A percentile compares a stretch with the other conserved stretches of the same genome.
These are phyloP conservation scores for Cladosporium sp. DNA, from an alignment of 2,329 filamentous ascomycete species.

Conservation along the genomic window DNA sequence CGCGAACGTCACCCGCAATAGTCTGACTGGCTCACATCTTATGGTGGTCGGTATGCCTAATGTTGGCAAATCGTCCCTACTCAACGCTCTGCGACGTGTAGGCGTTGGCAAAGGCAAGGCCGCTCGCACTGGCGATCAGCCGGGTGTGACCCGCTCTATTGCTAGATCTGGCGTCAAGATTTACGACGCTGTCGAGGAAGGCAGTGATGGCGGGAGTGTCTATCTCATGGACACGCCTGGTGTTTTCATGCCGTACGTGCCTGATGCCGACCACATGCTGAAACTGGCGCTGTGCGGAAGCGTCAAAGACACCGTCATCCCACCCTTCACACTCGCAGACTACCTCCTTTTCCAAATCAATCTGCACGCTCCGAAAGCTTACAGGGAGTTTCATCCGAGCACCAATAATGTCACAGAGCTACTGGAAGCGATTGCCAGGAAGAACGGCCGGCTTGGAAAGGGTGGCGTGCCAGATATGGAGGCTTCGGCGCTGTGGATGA, in stretches of 20 bases:
- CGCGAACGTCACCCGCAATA: conserved; percentile 49
- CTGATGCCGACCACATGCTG: conserved; percentile 81
- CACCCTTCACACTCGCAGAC: conserved; percentile 74
- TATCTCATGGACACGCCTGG: conserved; percentile 91
- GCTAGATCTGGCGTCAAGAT: conserved; percentile 74
- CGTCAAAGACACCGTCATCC: conserved; percentile 84
- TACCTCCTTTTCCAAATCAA: conserved; percentile 89
- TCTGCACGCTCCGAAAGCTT: conserved; percentile 56
- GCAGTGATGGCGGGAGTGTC: conserved; percentile 56
- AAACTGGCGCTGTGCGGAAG: conserved; percentile 89
- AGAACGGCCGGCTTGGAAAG: conserved; percentile 70
- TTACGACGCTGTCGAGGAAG: conserved; percentile 52
- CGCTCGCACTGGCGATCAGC: conserved; percentile 77
- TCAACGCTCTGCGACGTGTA: conserved; percentile 73
- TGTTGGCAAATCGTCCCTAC: conserved; percentile 89
- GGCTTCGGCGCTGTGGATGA: conserved; percentile 71
- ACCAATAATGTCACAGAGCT: conserved; percentile 81
- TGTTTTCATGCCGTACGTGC: conserved; percentile 90
- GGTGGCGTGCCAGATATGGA: conserved; percentile 69
- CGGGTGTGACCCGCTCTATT: conserved; percentile 85
- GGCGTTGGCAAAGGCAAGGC: conserved; percentile 68
- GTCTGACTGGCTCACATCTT: conserved; percentile 75
- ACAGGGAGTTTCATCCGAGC: conserved; percentile 60
- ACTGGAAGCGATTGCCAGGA: conserved; percentile 64
- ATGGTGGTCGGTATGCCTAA: conserved; percentile 98